phyloP scores from a whole-genome alignment of 371 early-diverging fungal genomes.

The Smittium mucronatum region DNA sequence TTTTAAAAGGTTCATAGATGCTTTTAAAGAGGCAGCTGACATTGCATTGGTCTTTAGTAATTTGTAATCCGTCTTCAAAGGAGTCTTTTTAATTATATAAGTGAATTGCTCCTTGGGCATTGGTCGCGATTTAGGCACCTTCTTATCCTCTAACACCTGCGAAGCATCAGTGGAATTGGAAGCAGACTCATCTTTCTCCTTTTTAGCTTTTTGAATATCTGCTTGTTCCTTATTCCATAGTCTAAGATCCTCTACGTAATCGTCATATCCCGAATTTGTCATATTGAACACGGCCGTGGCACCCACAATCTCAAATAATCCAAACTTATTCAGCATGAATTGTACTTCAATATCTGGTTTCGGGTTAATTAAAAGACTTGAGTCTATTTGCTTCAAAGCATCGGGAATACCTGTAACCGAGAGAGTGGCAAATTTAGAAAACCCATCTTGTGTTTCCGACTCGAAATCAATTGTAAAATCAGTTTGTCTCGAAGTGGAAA shows the following conservation, averaged over 20 bases:
- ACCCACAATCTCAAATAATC: constrained; percentile 42
- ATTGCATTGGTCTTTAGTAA: constrained; percentile 36
- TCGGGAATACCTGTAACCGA: constrained; percentile 55
- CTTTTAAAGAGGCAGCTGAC: constrained; percentile 24
- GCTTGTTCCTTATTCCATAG: constrained; percentile 28
- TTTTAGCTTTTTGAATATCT: constrained; percentile 5
- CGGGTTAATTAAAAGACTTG: constrained; percentile 36
- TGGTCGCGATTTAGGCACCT: constrained; percentile 12
- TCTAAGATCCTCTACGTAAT: constrained; percentile 19
- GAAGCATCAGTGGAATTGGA: not conserved
- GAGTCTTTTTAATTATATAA: constrained; percentile 20
- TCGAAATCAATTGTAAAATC: constrained; percentile 67
- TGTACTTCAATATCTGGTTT: constrained; percentile 69
- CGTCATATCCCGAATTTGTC: constrained; percentile 23
- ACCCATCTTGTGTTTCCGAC: constrained; percentile 35
- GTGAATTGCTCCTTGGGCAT: constrained; percentile 18
- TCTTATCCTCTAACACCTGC: constrained; percentile 2
- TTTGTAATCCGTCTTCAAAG: constrained; percentile 33
- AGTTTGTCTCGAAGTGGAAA: constrained; percentile 62
- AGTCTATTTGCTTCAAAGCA: constrained; percentile 49
- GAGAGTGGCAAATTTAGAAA: constrained; percentile 31
- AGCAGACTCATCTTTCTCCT: not conserved
- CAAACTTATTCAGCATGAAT: constrained; percentile 47
- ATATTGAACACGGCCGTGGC: constrained; percentile 33
- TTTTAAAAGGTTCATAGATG: constrained; percentile 25